phyloP scores from a whole-genome alignment of 164 flowering plant species.

The Macadamia tetraphylla region DNA sequence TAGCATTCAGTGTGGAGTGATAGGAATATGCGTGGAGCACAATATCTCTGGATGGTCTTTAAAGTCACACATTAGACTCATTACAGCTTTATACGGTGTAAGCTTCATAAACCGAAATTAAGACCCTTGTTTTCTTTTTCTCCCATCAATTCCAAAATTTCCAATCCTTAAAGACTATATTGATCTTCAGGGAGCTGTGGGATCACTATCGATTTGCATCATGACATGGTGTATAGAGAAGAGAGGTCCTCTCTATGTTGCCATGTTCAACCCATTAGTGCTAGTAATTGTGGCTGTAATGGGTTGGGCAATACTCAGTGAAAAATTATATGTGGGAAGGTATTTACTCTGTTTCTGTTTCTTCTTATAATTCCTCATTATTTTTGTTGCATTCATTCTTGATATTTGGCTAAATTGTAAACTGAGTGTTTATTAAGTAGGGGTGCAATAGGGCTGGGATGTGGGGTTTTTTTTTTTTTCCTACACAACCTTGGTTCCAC shows the following conservation, averaged over 20 bases:
- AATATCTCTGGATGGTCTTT: constrained; percentile 44
- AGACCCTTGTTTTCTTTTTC: no score
- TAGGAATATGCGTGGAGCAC: constrained; percentile 29
- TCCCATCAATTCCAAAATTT: no score
- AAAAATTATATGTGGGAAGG: constrained; percentile 68
- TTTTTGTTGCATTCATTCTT: no score
- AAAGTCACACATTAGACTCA: constrained; percentile 28
- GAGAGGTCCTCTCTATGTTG: constrained; percentile 82
- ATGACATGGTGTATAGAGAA: constrained; percentile 61
- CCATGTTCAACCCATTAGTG: constrained; percentile 72
- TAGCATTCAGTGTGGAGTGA: constrained; percentile 31
- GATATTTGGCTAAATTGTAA: no score
- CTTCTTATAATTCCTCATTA: no score
- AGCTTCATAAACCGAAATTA: not conserved
- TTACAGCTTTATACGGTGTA: constrained; percentile 39
- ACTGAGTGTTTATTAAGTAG: no score
- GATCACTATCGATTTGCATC: constrained; percentile 47
- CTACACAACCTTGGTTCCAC: no score
- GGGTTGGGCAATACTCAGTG: constrained; percentile 64
- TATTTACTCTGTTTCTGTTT: constrained; percentile 13
- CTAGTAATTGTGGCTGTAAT: constrained; percentile 62
- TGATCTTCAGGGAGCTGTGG: constrained; percentile 56
- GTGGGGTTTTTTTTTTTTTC: no score
- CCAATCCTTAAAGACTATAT: not conserved
- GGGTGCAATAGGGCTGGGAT: no score